Evolutionary conservation across 208 protist species (phyloP), one percentile per base, ranked within the genome.

Genomic region (Crithidia acanthocephali): DNA sequence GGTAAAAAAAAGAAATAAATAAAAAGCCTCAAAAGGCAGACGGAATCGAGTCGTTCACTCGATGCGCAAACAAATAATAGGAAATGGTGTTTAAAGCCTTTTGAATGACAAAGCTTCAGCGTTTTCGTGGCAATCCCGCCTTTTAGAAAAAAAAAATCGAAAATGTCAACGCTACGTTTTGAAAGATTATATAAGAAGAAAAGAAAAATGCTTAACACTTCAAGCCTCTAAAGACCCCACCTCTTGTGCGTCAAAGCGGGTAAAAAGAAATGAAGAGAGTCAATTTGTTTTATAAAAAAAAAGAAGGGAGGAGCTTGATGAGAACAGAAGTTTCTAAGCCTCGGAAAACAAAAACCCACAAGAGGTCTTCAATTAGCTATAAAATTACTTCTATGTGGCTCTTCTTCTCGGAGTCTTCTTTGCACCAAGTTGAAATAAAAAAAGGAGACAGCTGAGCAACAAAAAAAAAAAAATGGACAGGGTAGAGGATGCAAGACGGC

Each of bases 81-180:
- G 8, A 53, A 30, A 32, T 33, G n/a, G 44, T 20, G 16, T 48
- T 40, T 37, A 37, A 22, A 60, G 16, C 28, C 3, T 58, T 58
- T 58, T 32, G n/a, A 60, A 42, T 35, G n/a, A 28, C n/a, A 60
- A 45, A 35, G 27, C 33, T 60, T 40, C 27, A 60, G 23, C 18
- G 25, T 30, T 53, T 25, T 30, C 23, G 50, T 53, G 44, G 44
- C 44, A 15, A 15, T 15, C 18, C 18, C 18, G 44, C 44, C 44
- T 48, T 48, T 48, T 15, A 4, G 4, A 15, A 48, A 20, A 48
- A 4, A 13, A 15, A 48, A 20, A 48, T 48, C 44, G 44, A 48
- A 48, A 48, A 48, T 48, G 44, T 22, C 18, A 48, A n/a, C 18
- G 44, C 44, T n/a, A 48, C 44, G 44, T 48, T 48, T 48, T n/a